A percentile compares a stretch with the other conserved stretches of the same genome.
These are phyloP conservation scores for Rhizophagus clarus DNA, from an alignment of 192 early-diverging fungal species.

Conservation along the genomic window DNA sequence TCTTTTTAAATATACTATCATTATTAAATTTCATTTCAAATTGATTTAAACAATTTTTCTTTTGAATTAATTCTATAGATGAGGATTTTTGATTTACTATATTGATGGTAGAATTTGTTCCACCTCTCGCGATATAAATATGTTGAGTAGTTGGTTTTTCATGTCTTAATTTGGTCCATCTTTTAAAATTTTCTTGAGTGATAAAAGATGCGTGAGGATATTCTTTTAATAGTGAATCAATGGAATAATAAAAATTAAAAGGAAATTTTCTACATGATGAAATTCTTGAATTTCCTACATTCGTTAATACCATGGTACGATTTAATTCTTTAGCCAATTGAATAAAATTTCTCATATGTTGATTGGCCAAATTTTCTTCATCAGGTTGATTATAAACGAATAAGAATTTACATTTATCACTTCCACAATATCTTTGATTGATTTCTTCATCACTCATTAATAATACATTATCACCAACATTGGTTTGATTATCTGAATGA, in stretches of 20 bases:
- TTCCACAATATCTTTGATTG: constrained; percentile 10
- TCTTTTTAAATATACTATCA: too few species aligned
- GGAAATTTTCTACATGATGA: constrained; percentile 10
- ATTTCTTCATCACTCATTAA: not conserved
- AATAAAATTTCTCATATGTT: not conserved
- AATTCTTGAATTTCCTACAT: not conserved
- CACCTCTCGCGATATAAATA: too few species aligned
- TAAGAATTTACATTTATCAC: not conserved
- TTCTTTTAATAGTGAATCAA: not conserved
- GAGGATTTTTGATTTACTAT: too few species aligned
- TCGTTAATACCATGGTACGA: constrained; percentile 13
- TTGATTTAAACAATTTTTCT: too few species aligned
- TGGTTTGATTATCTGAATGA: too few species aligned
- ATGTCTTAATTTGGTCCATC: not conserved
- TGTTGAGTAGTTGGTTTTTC: too few species aligned
- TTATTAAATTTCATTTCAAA: too few species aligned
- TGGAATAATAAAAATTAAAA: constrained; percentile 24
- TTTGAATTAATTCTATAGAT: too few species aligned
- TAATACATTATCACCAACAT: too few species aligned
- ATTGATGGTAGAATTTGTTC: too few species aligned
- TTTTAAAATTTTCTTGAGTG: constrained; percentile 11
- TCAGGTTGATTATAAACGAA: not conserved
- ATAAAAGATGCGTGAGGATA: not conserved
- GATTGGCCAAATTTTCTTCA: constrained; percentile 20
- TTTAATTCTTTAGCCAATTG: not conserved